Base-by-base conservation (phyloP, 2,329 filamentous ascomycete genomes). In the Achaetomium macrosporum region DNA sequence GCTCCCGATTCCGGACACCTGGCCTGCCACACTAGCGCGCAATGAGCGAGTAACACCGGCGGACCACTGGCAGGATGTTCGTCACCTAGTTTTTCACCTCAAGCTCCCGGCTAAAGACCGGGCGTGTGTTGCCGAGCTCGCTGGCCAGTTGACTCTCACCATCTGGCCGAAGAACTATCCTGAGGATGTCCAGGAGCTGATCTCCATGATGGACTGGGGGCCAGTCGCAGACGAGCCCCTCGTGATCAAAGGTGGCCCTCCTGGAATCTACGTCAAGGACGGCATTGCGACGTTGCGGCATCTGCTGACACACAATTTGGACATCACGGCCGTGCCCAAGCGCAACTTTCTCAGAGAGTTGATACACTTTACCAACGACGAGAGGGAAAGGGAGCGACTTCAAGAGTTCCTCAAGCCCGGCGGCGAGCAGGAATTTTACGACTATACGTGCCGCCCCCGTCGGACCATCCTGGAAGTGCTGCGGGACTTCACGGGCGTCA, bases 31-130 rank as follows among this genome's bases (percentile, higher is more conserved):
- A 0, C 66, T 99, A 0, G 63, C 74, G 0, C 66, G 70, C n/a
- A 96, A 95, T 64, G 68, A 74, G 16, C 81, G 91, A 15, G 68
- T 95, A 6, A 99, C 93, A 0, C 84, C 91, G 0, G 45, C 68
- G 1, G 73, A 74, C 1, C 93, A 99, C 70, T 96, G 90, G 85
- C 93, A 99, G 72, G 93, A 99, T 71, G 92, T 97, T 42, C 87
- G 93, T 0, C 81, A 88, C 48, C 70, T 96, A n/a, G 77, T 75
- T 1, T 74, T 97, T 13, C 75, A 73, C 9, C 61, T 82, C 66
- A 11, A 31, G 5, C 46, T 55, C 42, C 56, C 6, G 50, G 56
- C 16, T 19, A 29, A 31, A 2, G 7, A 19, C 16, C 29, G 30
- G 12, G 4, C 62, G 2, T 57, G 60, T 2, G 47, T 68, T 63